Evolutionary conservation across 495 filamentous ascomycete species (phyloP).

Genomic region (Cercophora scortea): DNA sequence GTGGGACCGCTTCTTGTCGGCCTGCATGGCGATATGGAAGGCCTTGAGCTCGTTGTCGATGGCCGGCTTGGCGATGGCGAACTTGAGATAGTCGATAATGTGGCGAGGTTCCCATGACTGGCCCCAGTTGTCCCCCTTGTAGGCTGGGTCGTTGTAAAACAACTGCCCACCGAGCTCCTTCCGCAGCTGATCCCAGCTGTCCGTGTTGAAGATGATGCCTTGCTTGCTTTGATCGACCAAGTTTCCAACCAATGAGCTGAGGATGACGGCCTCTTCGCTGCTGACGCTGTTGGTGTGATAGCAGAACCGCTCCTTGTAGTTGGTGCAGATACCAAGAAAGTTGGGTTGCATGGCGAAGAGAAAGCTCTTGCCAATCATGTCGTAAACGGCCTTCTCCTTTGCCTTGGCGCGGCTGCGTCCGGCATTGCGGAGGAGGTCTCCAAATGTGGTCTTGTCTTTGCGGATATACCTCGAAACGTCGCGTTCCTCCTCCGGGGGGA

Average conservation of each 20-base stretch:
- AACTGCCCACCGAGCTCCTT: slow-evolving; percentile 28
- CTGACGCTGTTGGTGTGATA: slow-evolving; percentile 55
- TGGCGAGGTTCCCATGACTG: slow-evolving; percentile 36
- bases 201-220: slow-evolving; percentile 57
- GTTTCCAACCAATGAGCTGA: slow-evolving; percentile 65
- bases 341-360: slow-evolving; percentile 57
- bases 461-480: slow-evolving; percentile 48
- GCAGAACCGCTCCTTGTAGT: slow-evolving; percentile 61
- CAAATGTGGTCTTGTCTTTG: slow-evolving; percentile 48
- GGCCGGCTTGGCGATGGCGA: slow-evolving; percentile 47
- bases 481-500: slow-evolving; percentile 34
- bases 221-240: slow-evolving; percentile 79
- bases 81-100: slow-evolving; percentile 70
- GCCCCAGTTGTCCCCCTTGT: slow-evolving; percentile 29
- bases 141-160: slow-evolving; percentile 31
- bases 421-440: slow-evolving; percentile 26
- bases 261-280: slow-evolving; percentile 43
- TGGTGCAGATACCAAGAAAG: slow-evolving; percentile 67
- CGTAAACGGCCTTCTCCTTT: slow-evolving; percentile 15
- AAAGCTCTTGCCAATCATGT: slow-evolving; percentile 50
- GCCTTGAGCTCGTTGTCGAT: slow-evolving; percentile 41
- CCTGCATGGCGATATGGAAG: slow-evolving; percentile 28
- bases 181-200: slow-evolving; percentile 46
- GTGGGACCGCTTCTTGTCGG: slow-evolving; percentile 12
- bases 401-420: not conserved